A percentile compares a stretch with the other conserved stretches of the same genome.
These are phyloP conservation scores for Coemansia sp. DNA, from an alignment of 192 early-diverging fungal genomes.

Conservation along the genomic window DNA sequence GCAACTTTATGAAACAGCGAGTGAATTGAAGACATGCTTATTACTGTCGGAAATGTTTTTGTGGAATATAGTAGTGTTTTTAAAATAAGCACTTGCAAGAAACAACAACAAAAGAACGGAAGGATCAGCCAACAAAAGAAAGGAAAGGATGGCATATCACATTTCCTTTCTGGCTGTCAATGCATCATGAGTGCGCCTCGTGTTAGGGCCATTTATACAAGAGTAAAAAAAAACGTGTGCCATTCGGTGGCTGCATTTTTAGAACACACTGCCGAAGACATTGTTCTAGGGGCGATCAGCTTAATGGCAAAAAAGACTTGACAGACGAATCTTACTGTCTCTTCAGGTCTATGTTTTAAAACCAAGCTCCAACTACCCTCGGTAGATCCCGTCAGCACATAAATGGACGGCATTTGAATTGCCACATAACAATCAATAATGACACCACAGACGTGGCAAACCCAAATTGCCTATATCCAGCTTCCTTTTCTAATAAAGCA, in stretches of 20 bases:
- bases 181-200: constrained; percentile 5
- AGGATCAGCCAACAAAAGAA: not conserved
- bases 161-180: not conserved
- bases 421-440: not conserved
- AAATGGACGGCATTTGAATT: not conserved
- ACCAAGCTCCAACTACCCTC: not conserved
- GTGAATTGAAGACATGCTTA: constrained; percentile 60
- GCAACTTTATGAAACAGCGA: constrained; percentile 70
- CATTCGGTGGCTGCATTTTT: not conserved
- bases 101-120: not conserved
- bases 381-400: not conserved
- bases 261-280: not conserved
- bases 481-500: not conserved
- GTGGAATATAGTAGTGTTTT: not conserved
- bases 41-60: not conserved
- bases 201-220: not conserved
- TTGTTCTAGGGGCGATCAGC: not conserved
- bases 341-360: not conserved
- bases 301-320: not conserved
- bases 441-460: not conserved
- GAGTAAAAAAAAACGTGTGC: not conserved
- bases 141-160: not conserved
- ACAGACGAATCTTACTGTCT: not conserved
- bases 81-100: not conserved
- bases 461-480: not conserved